A percentile compares a stretch with the other conserved stretches of the same genome.
phyloP scores from a whole-genome alignment of 2,329 filamentous ascomycete genomes.

The Colletotrichum tofieldiae region DNA sequence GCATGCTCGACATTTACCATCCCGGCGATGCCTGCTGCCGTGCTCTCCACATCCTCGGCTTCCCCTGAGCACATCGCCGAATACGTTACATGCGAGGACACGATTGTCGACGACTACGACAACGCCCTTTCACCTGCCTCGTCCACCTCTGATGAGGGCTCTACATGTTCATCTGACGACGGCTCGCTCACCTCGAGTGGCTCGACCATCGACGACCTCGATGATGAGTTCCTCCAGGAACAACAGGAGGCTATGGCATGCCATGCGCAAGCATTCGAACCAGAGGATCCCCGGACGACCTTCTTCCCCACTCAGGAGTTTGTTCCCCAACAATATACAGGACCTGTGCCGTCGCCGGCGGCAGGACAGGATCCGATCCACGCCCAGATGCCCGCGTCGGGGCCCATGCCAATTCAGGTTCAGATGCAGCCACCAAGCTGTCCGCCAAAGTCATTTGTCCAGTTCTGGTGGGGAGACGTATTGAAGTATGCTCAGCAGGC shows the following conservation, averaged over 20 bases:
- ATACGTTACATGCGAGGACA: slow-evolving; percentile 66
- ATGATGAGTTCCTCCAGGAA: slow-evolving; percentile 65
- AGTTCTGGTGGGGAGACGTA: slow-evolving; percentile 67
- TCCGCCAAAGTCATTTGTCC: slow-evolving; percentile 64
- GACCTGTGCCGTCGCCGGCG: slow-evolving; percentile 52
- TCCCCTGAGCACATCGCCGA: slow-evolving; percentile 59
- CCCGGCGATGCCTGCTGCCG: slow-evolving; percentile 53
- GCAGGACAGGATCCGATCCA: slow-evolving; percentile 49
- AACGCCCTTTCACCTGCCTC: slow-evolving; percentile 66
- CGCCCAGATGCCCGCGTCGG: slow-evolving; percentile 49
- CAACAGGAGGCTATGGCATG: slow-evolving; percentile 60
- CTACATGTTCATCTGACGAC: slow-evolving; percentile 66
- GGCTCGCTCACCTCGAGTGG: slow-evolving; percentile 70
- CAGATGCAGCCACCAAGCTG: slow-evolving; percentile 54
- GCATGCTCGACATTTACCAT: slow-evolving; percentile 83
- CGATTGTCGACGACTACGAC: slow-evolving; percentile 61
- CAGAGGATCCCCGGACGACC: slow-evolving; percentile 61
- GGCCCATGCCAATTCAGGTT: slow-evolving; percentile 54
- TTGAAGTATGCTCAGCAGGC: slow-evolving; percentile 67
- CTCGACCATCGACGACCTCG: slow-evolving; percentile 67
- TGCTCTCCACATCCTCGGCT: slow-evolving; percentile 58
- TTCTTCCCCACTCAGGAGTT: slow-evolving; percentile 64
- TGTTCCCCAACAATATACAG: slow-evolving; percentile 62
- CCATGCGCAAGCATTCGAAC: slow-evolving; percentile 61
- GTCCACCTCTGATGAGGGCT: slow-evolving; percentile 55